A percentile compares a stretch with the other conserved stretches of the same genome.
phyloP scores from a whole-genome alignment of 75 land plant species.

The Picea sitchensis region DNA sequence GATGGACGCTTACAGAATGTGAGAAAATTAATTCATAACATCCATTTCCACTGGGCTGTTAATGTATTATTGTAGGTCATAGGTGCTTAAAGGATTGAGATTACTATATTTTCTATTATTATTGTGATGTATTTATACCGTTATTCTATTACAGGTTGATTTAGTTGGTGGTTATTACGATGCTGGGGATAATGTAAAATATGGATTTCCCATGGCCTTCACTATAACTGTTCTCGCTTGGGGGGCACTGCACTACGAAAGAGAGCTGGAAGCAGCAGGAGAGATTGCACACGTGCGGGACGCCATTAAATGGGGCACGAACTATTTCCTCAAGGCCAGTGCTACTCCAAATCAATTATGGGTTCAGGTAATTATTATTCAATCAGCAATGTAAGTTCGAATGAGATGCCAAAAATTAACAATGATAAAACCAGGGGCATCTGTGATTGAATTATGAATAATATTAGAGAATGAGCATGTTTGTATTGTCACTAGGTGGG shows the following conservation, averaged over 20 bases:
- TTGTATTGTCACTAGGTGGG: slow-evolving; percentile 57
- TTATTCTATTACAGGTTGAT: slow-evolving; percentile 48
- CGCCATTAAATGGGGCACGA: slow-evolving; percentile 88
- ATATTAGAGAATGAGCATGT: not conserved
- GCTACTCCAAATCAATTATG: slow-evolving; percentile 43
- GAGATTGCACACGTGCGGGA: slow-evolving; percentile 45
- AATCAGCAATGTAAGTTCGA: too few species aligned
- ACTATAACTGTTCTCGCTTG: slow-evolving; percentile 81
- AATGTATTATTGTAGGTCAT: too few species aligned
- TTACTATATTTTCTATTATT: too few species aligned
- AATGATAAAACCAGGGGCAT: too few species aligned
- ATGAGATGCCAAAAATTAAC: too few species aligned
- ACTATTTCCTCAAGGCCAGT: slow-evolving; percentile 73
- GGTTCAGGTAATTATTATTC: slow-evolving; percentile 55
- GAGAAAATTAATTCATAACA: not conserved
- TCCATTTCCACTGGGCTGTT: too few species aligned
- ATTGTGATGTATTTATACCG: not conserved
- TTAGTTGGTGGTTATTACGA: slow-evolving; percentile 85
- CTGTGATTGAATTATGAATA: not conserved
- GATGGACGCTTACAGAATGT: slow-evolving; percentile 23
- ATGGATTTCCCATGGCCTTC: slow-evolving; percentile 97
- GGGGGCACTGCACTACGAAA: slow-evolving; percentile 42
- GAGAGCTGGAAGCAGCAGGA: slow-evolving; percentile 42
- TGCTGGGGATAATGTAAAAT: slow-evolving; percentile 97
- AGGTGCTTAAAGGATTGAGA: too few species aligned